Evolutionary conservation across 768 basidiomycete genomes (phyloP).

Genomic region (Pleurotus ostreatus): DNA sequence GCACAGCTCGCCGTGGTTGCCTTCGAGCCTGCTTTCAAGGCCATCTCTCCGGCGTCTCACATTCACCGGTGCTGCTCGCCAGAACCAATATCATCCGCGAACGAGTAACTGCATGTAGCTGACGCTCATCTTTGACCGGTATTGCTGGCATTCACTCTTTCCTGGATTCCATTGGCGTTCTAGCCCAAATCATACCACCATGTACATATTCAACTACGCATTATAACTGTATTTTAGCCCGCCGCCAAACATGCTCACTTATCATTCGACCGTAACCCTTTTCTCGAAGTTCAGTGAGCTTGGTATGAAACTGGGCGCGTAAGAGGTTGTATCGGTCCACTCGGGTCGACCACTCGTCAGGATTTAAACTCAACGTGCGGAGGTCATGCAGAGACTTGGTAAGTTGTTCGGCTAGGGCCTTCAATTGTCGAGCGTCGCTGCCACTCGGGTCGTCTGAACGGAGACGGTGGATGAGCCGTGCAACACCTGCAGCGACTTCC

Average conservation of each 20-base stretch:
- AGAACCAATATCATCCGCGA: background rate
- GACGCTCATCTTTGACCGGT: no score
- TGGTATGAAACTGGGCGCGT: background rate
- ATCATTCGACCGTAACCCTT: background rate
- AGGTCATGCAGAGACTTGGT: background rate
- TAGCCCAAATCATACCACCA: no score
- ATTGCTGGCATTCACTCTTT: no score
- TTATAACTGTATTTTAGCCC: background rate
- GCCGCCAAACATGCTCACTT: background rate
- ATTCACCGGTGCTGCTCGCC: background rate
- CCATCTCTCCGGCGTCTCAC: background rate
- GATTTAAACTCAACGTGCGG: background rate
- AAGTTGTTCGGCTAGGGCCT: background rate
- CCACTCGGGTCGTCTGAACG: background rate
- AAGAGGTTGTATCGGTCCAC: background rate
- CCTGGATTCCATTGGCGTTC: no score
- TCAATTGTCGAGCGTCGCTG: background rate
- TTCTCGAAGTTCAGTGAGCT: background rate
- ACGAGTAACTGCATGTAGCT: no score
- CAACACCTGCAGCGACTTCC: background rate
- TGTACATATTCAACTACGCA: no score
- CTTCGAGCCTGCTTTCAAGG: background rate
- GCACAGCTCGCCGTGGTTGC: background rate
- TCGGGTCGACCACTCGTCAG: background rate
- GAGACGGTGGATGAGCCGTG: background rate